Base-by-base conservation (phyloP, 2,329 filamentous ascomycete species). In the Waltergamsia citrina region DNA sequence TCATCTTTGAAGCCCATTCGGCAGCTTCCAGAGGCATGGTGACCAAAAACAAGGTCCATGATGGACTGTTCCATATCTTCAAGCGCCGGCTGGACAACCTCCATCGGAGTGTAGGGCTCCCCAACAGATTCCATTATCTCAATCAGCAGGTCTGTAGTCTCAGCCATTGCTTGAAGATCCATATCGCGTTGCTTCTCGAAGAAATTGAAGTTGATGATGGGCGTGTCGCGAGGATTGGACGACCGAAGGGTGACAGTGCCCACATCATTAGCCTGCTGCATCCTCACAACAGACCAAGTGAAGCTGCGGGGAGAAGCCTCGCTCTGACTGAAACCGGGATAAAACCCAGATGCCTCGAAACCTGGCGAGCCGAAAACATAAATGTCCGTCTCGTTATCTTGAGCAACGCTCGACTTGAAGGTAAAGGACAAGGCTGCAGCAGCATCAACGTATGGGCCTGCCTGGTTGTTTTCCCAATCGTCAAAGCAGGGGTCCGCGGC, bases 171-270 rank as follows among this genome's bases (percentile, higher is more conserved):
- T 32, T 73, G 66, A 10, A 69, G 44, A 20, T 71, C 61, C 27
- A 62, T 56, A 1, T 53, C 53, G 5, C 60, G 56, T 4, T 67
- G 64, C 22, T 63, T 16, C 17, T 31, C n/a, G 15, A 34, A 38
- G 26, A 25, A 38, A 49, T 72, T 69, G 58, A 76, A 80, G 34
- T 62, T 57, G 43, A 83, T 79, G 6, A 67, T 50, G 0, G 80
- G 79, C 3, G 63, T 59, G 34, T 81, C 76, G 3, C 69, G 67
- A 1, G 79, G 78, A 47, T 83, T 68, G 0, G 65, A 53, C 0
- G 71, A 75, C 8, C 60, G 59, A 5, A 85, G 67, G 5, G 51
- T 65, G 4, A 85, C 78, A 1, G 64, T 69, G 12, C 81, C 80
- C 7, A 66, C 67, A 3, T 49, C 55, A 34, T 82, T 81, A 32